Evolutionary conservation across 371 early-diverging fungal species (phyloP).

Genomic region (Apophysomyces ossiformis): DNA sequence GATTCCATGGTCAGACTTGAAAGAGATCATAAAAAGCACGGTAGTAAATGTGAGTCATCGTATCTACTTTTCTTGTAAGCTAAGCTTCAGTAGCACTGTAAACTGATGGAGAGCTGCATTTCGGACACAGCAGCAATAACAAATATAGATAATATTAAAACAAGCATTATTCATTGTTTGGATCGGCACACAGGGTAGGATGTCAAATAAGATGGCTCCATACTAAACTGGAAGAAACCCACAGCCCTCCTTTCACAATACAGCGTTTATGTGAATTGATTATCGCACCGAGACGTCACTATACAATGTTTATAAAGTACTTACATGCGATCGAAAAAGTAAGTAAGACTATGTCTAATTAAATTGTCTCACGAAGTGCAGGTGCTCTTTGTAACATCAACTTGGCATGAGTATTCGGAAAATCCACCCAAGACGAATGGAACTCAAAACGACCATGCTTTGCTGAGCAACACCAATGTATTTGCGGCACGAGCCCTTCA

Average conservation of each 20-base stretch:
- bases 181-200: conserved; percentile 40
- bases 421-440: conserved; percentile 19
- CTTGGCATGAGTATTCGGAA: conserved; percentile 38
- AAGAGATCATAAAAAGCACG: conserved; percentile 19
- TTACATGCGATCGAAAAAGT: conserved; percentile 66
- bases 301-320: conserved; percentile 59
- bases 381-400: conserved; percentile 44
- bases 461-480: background rate
- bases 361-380: background rate
- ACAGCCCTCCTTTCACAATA: conserved; percentile 61
- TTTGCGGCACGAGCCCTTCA: conserved; percentile 10
- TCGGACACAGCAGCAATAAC: conserved; percentile 16
- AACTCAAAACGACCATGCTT: conserved; percentile 3
- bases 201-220: too few species aligned
- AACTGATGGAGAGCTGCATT: conserved; percentile 29
- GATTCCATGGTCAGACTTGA: conserved; percentile 27
- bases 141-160: conserved; percentile 26
- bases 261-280: conserved; percentile 62
- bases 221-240: background rate
- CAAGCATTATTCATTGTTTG: conserved; percentile 32
- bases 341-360: conserved; percentile 7
- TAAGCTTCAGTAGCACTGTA: conserved; percentile 31
- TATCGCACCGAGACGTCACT: conserved; percentile 51
- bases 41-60: conserved; percentile 24
- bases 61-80: background rate